These are phyloP conservation scores for Aspergillus steynii DNA, from an alignment of 495 filamentous ascomycete genomes.

Conservation along the genomic window DNA sequence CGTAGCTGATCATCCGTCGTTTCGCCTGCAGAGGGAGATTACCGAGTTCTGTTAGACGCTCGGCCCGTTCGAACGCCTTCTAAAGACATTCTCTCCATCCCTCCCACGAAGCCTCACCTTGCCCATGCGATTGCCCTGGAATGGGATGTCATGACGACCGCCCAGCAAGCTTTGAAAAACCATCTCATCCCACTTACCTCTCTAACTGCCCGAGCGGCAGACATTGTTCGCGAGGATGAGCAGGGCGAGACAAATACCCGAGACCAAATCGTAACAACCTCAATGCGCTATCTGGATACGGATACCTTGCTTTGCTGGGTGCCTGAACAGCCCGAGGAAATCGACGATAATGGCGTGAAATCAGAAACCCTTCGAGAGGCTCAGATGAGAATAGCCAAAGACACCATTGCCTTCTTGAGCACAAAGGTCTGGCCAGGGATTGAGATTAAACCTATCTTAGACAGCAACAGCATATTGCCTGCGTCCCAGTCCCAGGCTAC, in stretches of 20 bases:
- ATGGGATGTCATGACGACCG: slow-evolving; percentile 82
- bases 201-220: slow-evolving; percentile 73
- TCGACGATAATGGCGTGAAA: slow-evolving; percentile 28
- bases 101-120: slow-evolving; percentile 72
- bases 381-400: slow-evolving; percentile 66
- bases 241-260: slow-evolving; percentile 45
- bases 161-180: slow-evolving; percentile 71
- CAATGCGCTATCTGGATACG: slow-evolving; percentile 86
- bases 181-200: slow-evolving; percentile 92
- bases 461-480: slow-evolving; percentile 71
- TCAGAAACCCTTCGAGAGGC: slow-evolving; percentile 62
- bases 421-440: slow-evolving; percentile 83
- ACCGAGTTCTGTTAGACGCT: slow-evolving; percentile 76
- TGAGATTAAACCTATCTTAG: slow-evolving; percentile 72
- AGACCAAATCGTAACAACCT: slow-evolving; percentile 58
- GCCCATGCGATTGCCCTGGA: slow-evolving; percentile 86
- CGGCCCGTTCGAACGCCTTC: slow-evolving; percentile 76
- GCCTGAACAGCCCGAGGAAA: slow-evolving; percentile 53
- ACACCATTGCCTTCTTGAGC: slow-evolving; percentile 69
- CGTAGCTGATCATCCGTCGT: slow-evolving; percentile 5
- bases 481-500: slow-evolving; percentile 67
- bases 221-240: slow-evolving; percentile 71
- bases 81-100: slow-evolving; percentile 71
- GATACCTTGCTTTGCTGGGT: slow-evolving; percentile 95
- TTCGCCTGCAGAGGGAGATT: slow-evolving; percentile 49